Conservation (phyloP, 2,329 filamentous ascomycete species). For the Helminthosporium solani region DNA sequence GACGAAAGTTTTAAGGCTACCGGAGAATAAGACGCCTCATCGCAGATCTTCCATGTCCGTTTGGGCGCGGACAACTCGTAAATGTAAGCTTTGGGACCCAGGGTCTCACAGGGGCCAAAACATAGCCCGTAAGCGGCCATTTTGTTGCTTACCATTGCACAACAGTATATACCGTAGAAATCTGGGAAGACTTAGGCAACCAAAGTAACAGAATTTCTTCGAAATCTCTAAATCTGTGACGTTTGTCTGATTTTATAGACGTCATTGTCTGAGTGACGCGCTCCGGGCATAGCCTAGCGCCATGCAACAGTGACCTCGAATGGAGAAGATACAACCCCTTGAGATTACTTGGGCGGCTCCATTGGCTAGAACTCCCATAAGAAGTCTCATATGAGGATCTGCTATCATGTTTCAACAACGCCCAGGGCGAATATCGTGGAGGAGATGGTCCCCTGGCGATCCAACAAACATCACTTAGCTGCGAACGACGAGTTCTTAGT, state of each 20-base stretch:
- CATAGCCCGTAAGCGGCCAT: not conserved
- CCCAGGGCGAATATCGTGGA: not conserved
- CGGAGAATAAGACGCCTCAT: not conserved
- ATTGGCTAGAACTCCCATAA: not conserved
- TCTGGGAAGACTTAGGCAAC: not conserved
- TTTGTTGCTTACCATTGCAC: not conserved
- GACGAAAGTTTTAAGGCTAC: not conserved
- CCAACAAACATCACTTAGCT: not conserved
- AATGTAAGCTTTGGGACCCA: not conserved
- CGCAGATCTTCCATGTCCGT: not conserved
- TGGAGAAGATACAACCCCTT: not conserved
- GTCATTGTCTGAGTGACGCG: not conserved
- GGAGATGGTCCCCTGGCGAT: not conserved
- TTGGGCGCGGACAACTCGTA: too few species aligned
- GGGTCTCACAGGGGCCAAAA: not conserved
- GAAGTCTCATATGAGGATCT: not conserved
- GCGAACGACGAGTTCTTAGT: not conserved
- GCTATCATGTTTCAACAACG: not conserved
- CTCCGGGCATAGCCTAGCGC: not conserved
- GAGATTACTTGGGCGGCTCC: not conserved
- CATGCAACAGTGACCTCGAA: not conserved
- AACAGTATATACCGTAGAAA: not conserved
- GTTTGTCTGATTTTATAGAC: too few species aligned
- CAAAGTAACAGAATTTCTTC: not conserved
- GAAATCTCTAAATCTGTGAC: not conserved